Conservation (phyloP, 768 basidiomycete genomes). For the Mycena crocata region DNA sequence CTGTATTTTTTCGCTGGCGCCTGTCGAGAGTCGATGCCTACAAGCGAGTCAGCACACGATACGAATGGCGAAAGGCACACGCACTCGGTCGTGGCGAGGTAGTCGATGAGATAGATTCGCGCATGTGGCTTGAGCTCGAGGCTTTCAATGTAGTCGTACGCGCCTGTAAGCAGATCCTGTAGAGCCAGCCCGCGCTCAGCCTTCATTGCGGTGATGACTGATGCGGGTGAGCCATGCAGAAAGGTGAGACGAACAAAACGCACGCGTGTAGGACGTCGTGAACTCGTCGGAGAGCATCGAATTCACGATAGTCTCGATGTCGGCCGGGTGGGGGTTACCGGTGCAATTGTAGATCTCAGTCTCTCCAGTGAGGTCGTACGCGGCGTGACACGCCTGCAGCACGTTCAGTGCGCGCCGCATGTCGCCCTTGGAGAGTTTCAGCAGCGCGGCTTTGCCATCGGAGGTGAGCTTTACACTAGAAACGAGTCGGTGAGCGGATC, state of each 20-base stretch:
- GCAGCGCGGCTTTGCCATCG: constrained; percentile 88
- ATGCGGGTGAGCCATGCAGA: neutral
- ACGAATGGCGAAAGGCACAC: constrained; percentile 44
- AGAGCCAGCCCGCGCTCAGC: constrained; percentile 93
- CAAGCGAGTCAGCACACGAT: neutral
- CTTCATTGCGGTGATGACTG: constrained; percentile 85
- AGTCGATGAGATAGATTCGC: constrained; percentile 91
- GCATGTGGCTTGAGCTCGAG: constrained; percentile 89
- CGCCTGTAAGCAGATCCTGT: constrained; percentile 92
- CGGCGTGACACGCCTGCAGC: constrained; percentile 97
- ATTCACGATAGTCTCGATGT: constrained; percentile 93
- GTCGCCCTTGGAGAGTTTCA: constrained; percentile 96
- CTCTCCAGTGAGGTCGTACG: constrained; percentile 90
- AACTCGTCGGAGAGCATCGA: constrained; percentile 98
- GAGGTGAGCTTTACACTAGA: constrained; percentile 85
- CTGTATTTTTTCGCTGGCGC: constrained; percentile 95
- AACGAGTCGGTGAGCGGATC: neutral
- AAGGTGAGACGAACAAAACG: constrained; percentile 35
- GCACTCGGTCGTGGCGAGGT: constrained; percentile 95
- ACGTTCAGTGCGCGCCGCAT: constrained; percentile 98
- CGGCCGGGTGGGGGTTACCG: constrained; percentile 94
- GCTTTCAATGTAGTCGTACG: constrained; percentile 90
- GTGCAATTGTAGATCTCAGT: constrained; percentile 96
- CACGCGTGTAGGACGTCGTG: constrained; percentile 88
- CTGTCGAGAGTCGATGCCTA: constrained; percentile 92